Conservation (phyloP, 148 eudicot species). For the Camellia lanceoleosa region DNA sequence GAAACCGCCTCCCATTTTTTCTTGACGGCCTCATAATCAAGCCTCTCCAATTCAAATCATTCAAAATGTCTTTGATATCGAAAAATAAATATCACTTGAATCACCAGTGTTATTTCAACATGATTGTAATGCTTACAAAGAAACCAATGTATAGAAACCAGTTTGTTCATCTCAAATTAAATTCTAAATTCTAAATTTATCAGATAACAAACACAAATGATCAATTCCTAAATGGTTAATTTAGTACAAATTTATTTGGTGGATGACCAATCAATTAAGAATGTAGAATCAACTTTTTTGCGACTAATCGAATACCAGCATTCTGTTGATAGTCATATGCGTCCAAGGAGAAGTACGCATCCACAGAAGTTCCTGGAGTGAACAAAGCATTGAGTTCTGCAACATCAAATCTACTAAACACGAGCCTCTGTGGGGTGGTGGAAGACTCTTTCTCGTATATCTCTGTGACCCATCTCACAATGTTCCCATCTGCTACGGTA, state of each 20-base stretch:
- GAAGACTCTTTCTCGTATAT: slow-evolving; percentile 62
- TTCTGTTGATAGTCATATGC: slow-evolving; percentile 74
- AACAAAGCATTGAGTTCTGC: slow-evolving; percentile 60
- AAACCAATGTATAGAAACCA: no score
- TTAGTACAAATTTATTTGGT: background rate
- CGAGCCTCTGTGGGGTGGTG: slow-evolving; percentile 44
- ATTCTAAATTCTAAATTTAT: no score
- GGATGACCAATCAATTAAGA: slow-evolving; percentile 30
- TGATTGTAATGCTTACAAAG: no score
- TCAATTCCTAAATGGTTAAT: background rate
- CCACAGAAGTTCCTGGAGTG: slow-evolving; percentile 51
- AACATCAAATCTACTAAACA: slow-evolving; percentile 63
- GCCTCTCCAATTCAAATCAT: no score
- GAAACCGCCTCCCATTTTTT: no score
- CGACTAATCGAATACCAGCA: slow-evolving; percentile 82
- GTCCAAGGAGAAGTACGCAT: slow-evolving; percentile 68
- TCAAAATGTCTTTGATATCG: no score
- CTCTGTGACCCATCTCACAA: slow-evolving; percentile 60
- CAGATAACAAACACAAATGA: background rate
- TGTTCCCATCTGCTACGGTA: slow-evolving; percentile 51
- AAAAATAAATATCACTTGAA: no score
- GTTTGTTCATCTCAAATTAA: no score
- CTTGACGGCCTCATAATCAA: no score
- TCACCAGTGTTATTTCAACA: no score
- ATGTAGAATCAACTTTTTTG: slow-evolving; percentile 64